Percentiles rank a stretch among this genome's conserved stretches.
phyloP scores from a whole-genome alignment of 2,329 filamentous ascomycete species.

The Myriosclerotinia duriaeana region DNA sequence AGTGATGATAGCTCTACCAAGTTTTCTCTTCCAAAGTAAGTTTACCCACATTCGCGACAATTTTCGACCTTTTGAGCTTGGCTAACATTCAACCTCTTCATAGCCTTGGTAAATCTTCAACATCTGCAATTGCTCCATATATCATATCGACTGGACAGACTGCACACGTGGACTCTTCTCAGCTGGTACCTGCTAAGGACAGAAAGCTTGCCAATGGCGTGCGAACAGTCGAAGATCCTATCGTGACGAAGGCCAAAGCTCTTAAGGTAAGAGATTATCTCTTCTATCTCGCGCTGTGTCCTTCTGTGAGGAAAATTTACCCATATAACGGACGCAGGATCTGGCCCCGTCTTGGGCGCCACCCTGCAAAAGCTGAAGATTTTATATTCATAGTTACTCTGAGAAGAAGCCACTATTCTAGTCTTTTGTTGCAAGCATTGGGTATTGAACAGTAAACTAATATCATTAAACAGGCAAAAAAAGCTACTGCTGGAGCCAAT shows the following conservation, averaged over 20 bases:
- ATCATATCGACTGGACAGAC: slow-evolving; percentile 53
- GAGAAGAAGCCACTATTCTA: slow-evolving; percentile 44
- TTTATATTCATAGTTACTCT: slow-evolving; percentile 69
- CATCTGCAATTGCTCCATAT: slow-evolving; percentile 49
- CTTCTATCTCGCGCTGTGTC: slow-evolving; percentile 26
- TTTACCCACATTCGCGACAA: neutral
- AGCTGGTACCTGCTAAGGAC: slow-evolving; percentile 50
- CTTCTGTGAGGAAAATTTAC: slow-evolving; percentile 74
- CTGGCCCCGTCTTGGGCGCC: slow-evolving; percentile 76
- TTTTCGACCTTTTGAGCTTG: neutral
- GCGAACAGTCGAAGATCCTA: slow-evolving; percentile 54
- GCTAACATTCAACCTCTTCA: neutral
- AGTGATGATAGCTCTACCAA: slow-evolving; percentile 21
- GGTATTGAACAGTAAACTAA: slow-evolving; percentile 31
- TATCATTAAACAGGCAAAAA: slow-evolving; percentile 40
- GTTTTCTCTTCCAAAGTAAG: slow-evolving; percentile 25
- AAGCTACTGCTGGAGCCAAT: slow-evolving; percentile 69
- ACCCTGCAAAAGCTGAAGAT: slow-evolving; percentile 67
- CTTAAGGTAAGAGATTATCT: slow-evolving; percentile 50
- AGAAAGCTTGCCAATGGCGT: slow-evolving; percentile 49
- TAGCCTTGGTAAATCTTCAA: slow-evolving; percentile 18
- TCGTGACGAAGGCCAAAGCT: slow-evolving; percentile 47
- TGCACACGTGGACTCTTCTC: slow-evolving; percentile 52
- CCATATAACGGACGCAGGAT: slow-evolving; percentile 73
- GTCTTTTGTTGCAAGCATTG: slow-evolving; percentile 22